Evolutionary conservation across 228 moss, liverwort and hornwort species (phyloP).

Genomic region (Sphagnum magellanicum): DNA sequence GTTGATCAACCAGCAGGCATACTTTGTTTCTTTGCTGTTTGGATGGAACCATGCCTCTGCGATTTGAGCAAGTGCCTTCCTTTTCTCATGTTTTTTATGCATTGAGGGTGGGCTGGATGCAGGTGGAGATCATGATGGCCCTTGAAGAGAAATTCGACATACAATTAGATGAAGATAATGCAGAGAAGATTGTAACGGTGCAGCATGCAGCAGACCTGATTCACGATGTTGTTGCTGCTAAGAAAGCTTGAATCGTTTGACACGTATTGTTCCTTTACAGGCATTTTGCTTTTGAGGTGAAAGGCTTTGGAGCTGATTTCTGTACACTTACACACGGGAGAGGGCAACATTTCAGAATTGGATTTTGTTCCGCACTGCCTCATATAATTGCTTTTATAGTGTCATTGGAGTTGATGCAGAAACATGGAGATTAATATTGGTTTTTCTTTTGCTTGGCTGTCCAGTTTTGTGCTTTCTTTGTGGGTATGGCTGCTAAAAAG

Average conservation of each 20-base stretch:
- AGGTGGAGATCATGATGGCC: conserved; percentile 60
- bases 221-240: conserved; percentile 10
- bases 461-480: no score
- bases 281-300: not conserved
- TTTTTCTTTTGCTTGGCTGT: no score
- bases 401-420: no score
- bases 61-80: not conserved
- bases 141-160: conserved; percentile 50
- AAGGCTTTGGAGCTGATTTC: no score
- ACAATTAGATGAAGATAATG: conserved; percentile 32
- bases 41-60: not conserved
- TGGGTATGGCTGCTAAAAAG: no score
- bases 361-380: no score
- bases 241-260: conserved; percentile 1
- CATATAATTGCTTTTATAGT: no score
- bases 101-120: not conserved
- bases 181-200: conserved; percentile 43
- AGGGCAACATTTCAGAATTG: no score
- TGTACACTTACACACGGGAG: no score
- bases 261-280: not conserved
- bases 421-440: no score
- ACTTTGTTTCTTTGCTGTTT: not conserved
- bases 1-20: not conserved
- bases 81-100: not conserved
- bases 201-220: conserved; percentile 47